These are phyloP conservation scores for Herpetospermum pedunculosum DNA, from an alignment of 306 rosid genomes.

Conservation along the genomic window DNA sequence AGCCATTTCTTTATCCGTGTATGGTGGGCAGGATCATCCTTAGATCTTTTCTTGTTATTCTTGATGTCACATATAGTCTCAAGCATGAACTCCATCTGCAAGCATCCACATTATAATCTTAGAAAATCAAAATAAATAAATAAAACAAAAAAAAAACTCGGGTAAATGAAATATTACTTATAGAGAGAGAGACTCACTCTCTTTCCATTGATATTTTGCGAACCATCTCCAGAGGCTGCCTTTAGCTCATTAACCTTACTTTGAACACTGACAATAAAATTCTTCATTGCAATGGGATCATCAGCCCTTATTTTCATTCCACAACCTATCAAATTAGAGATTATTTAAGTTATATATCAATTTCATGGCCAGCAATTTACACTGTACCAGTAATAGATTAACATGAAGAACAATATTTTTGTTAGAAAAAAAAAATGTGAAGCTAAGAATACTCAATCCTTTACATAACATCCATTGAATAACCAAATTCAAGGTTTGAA, in stretches of 20 bases:
- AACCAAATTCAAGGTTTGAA: neutral
- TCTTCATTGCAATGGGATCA: constrained; percentile 81
- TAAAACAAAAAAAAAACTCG: neutral
- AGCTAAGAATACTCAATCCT: neutral
- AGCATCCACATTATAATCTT: constrained; percentile 14
- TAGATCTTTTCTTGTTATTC: constrained; percentile 76
- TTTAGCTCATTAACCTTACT: constrained; percentile 58
- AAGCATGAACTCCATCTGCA: constrained; percentile 98
- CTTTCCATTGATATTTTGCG: constrained; percentile 37
- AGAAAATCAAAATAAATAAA: neutral
- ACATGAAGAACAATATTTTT: neutral
- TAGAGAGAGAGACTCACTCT: constrained; percentile 41
- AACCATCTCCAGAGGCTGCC: constrained; percentile 34
- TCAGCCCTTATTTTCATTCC: constrained; percentile 95
- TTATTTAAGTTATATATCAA: neutral
- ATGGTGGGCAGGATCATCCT: constrained; percentile 65
- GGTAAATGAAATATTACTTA: neutral
- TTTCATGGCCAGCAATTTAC: neutral
- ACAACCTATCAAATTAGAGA: constrained; percentile 45
- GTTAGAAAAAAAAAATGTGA: neutral
- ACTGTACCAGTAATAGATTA: neutral
- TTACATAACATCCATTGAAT: neutral
- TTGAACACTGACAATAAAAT: constrained; percentile 61
- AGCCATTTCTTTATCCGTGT: constrained; percentile 85
- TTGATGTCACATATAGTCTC: constrained; percentile 87